Evolutionary conservation across 139 green algal genomes (phyloP), one percentile per base, ranked within the genome.

Genomic region (Micractinium conductrix): DNA sequence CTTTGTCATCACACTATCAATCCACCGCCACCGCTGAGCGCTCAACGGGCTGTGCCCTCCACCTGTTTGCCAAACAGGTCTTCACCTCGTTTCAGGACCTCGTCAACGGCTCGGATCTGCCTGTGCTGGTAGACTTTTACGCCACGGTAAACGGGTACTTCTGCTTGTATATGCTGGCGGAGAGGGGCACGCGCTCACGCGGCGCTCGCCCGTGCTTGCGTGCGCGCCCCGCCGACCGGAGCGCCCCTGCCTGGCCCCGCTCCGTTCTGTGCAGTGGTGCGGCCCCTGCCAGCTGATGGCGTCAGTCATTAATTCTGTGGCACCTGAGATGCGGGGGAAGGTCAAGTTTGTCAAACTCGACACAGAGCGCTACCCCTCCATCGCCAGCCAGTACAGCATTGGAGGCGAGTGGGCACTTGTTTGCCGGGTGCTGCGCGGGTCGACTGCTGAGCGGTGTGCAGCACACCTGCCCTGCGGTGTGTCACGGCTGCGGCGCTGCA

Each of bases 101-200:
- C 91, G 67, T 97, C 0, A 28, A 45, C 0, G 38, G 83, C 14
- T 88, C 67, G 14, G 84, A 89, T 0, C 28, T 90, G 21, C 92
- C 92, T 0, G 69, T 96, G 3, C 89, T 97, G 30, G 94, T 97
- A 0, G 94, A 97, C 76, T 97, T 96, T 40, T 94, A 96, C 72
- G 94, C 94, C 0, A 93, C 79, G 0, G 8, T 21, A 62, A 10
- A 22, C 53, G 10, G 6, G 19, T 28, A 21, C 53, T 28, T 19
- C 53, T 28, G 53, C 53, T 21, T n/a, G n/a, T n/a, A n/a, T n/a
- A n/a, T n/a, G n/a, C n/a, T n/a, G n/a, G n/a, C n/a, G n/a, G n/a
- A n/a, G n/a, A 62, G 53, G 19, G 26, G 53, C 53, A 62, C 53
- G 19, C 28, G 17, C 62, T 22, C 2, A 69, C 26, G 26, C 62